Base-by-base conservation (phyloP, 2,329 filamentous ascomycete genomes). In the Mycogone perniciosa region DNA sequence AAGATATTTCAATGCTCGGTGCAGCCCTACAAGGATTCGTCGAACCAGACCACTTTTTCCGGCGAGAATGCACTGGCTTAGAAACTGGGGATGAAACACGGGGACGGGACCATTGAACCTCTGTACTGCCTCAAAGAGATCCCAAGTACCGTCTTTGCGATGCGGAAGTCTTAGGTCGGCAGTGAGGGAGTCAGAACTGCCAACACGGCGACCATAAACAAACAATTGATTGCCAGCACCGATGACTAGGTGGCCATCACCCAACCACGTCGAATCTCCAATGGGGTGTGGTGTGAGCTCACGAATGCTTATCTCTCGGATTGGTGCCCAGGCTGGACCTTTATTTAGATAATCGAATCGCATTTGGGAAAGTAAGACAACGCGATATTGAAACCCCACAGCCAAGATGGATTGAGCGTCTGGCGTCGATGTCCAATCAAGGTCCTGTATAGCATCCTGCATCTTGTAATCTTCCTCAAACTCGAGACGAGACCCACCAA, bases 391-490 rank as follows among this genome's bases (percentile, higher is more conserved):
- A 62, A 96, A 96, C 0, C 91, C 90, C n/a, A 96, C 88, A 1
- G 91, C 89, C 20, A 96, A 74, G 50, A 96, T 90, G 1, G 88
- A 92, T 62, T 96, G 89, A 44, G 83, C 84, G 64, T 95, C 89
- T 0, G 89, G 89, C 0, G 91, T 96, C 3, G 88, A 92, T 1
- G 90, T 92, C 92, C 92, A 96, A 66, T 96, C 90, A 9, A 96
- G 79, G 66, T 96, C 91, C 56, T 86, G 83, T 38, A 96, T 89
- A 5, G 77, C 79, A 59, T 93, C 86, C 53, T 86, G 79, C 9
- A 77, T 76, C 56, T 85, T 79, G 56, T 90, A 93, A 31, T 82
- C 77, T 60, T 92, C 81, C 54, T 88, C 80, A 62, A 88, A 90
- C 65, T 96, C 91, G 5, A 96, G 76, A 55, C 89, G 85, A 2